Evolutionary conservation across 2,329 filamentous ascomycete species (phyloP), one percentile per base, ranked within the genome.

Genomic region (Bipolaris bicolor): DNA sequence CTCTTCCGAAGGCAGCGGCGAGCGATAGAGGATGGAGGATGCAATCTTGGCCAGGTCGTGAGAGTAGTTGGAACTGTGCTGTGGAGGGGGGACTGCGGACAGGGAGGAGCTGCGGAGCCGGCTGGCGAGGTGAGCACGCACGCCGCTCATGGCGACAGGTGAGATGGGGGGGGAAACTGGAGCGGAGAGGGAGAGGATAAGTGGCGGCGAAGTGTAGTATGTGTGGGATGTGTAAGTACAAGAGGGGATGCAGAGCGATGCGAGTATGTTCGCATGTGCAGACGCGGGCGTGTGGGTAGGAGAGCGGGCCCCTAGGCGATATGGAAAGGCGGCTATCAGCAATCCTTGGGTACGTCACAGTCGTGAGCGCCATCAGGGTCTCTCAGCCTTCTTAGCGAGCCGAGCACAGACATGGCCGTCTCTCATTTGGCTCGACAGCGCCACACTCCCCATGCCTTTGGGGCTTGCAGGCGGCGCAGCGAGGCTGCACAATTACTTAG

Each of bases 21-120:
- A 83, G 56, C 78, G 81, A 66, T 83, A 85, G 34, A 86, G 78
- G 60, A 85, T 83, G 37, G 79, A 80, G n/a, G 80, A 77, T 9
- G 83, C 83, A 45, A 79, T 74, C 34, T 76, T 76, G 34, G 82
- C 82, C 45, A 85, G 78, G 37, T 77, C 72, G 3, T 72, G 72
- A 18, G 80, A 77, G 64, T 83, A 85, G 50, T 82, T 80, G 56
- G 76, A 72, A 57, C 77, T 81, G 60, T 74, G 71, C 49, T 68
- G 76, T 18, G 75, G 77, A 49, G 80, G 83, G 57, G 80, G 79
- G 11, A 82, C 76, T 20, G 80, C 76, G 54, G 74, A 79, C 44
- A 83, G 76, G 44, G 81, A 82, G 48, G 76, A 77, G 68, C 74
- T 77, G 58, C 75, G 73, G 55, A 77, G 66, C 46, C 75, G 73